Conservation (phyloP, 2,329 filamentous ascomycete genomes). For the Clonostachys chloroleuca region DNA sequence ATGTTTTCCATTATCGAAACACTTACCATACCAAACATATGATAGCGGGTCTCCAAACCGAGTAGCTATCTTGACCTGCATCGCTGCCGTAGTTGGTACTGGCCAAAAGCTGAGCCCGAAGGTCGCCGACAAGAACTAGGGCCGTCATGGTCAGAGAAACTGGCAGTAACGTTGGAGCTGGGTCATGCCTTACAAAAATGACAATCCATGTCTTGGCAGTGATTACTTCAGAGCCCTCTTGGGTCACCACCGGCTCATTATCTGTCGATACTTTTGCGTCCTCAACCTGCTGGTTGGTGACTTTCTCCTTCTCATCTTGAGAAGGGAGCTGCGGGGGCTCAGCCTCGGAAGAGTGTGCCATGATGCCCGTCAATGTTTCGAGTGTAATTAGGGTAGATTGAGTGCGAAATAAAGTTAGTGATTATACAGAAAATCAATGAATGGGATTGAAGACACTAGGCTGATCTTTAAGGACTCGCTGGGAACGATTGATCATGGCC, state of each 20-base stretch:
- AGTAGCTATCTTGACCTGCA: constrained; percentile 17
- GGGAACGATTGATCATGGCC: no score
- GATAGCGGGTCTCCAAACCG: constrained; percentile 20
- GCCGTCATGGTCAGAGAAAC: background rate
- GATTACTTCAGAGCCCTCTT: constrained; percentile 5
- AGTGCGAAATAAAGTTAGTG: no score
- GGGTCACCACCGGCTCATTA: background rate
- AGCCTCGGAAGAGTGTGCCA: no score
- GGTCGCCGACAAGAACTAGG: constrained; percentile 20
- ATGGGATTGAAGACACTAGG: no score
- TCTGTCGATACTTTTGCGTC: background rate
- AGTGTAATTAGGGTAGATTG: no score
- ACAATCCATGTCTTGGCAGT: constrained; percentile 32
- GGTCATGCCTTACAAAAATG: constrained; percentile 11
- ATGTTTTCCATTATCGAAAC: no score
- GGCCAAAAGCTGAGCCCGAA: constrained; percentile 32
- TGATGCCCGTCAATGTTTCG: no score
- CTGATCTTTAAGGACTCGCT: no score
- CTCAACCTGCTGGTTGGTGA: background rate
- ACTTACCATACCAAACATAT: constrained; percentile 19
- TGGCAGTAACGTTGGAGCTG: background rate
- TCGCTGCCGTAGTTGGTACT: constrained; percentile 21
- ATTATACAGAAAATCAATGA: no score
- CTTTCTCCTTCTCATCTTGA: background rate
- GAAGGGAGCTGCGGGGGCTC: no score